Evolutionary conservation across 2,329 filamentous ascomycete species (phyloP).

Genomic region (Fusarium globosum): DNA sequence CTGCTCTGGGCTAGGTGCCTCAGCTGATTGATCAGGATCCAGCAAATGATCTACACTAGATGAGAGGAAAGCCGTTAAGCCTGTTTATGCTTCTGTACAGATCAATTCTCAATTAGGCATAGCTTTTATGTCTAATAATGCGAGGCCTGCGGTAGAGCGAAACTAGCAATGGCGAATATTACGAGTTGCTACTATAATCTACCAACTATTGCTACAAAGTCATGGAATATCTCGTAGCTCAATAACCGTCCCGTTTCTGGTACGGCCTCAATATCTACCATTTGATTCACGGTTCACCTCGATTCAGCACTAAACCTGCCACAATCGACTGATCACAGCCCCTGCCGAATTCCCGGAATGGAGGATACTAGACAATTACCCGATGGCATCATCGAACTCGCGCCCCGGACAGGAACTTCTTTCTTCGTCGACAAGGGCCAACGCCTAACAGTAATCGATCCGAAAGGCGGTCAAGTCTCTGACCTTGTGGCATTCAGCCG

Average conservation of each 20-base stretch:
- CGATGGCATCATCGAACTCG: background rate
- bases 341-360: background rate
- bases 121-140: background rate
- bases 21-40: rapidly evolving
- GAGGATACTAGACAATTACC: background rate
- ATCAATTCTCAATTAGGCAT: background rate
- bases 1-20: background rate
- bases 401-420: background rate
- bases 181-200: background rate
- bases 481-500: background rate
- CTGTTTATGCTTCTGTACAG: no score
- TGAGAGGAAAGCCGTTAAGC: background rate
- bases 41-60: rapidly evolving
- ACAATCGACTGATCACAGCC: background rate
- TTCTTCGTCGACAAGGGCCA: background rate
- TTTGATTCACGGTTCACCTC: no score
- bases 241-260: background rate
- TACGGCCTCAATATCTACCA: rapidly evolving
- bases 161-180: background rate
- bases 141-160: background rate
- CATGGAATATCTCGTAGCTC: background rate
- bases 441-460: background rate
- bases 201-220: background rate
- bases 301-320: background rate
- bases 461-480: background rate